These are phyloP conservation scores for Penicillium sp. DNA, from an alignment of 2,329 filamentous ascomycete genomes.

Conservation along the genomic window DNA sequence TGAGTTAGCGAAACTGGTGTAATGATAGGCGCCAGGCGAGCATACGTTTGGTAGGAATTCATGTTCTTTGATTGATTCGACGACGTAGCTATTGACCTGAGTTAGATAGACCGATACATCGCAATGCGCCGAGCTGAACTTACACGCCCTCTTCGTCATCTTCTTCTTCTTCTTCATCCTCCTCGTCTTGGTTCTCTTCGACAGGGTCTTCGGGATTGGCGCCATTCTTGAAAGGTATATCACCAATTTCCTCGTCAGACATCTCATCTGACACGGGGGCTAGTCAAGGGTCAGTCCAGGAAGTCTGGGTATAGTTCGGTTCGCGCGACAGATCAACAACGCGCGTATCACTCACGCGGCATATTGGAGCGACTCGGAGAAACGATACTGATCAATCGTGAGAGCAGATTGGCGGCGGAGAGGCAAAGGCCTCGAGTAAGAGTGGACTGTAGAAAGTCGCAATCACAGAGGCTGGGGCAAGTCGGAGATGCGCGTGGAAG, in stretches of 20 bases:
- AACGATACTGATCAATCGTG: constrained; percentile 23
- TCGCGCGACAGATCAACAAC: constrained; percentile 11
- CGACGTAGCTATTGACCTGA: constrained; percentile 34
- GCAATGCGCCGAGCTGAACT: constrained; percentile 16
- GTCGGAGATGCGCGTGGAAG: constrained; percentile 29
- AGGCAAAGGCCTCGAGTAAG: constrained; percentile 6
- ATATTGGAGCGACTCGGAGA: constrained; percentile 28
- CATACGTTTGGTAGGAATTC: constrained; percentile 37
- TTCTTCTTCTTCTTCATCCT: constrained; percentile 29
- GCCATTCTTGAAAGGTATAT: constrained; percentile 36
- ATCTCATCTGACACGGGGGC: constrained; percentile 30
- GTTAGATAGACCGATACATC: constrained; percentile 12
- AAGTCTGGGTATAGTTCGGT: constrained; percentile 1
- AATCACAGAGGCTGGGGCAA: constrained; percentile 3
- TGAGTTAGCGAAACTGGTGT: constrained; percentile 15
- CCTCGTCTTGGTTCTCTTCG: constrained; percentile 18
- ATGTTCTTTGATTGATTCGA: constrained; percentile 42
- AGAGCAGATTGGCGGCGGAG: constrained; percentile 32
- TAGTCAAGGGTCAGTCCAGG: constrained; percentile 21
- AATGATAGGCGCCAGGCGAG: background rate
- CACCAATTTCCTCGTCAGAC: constrained; percentile 40
- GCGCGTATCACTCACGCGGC: constrained; percentile 39
- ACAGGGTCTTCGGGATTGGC: constrained; percentile 17
- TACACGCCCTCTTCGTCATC: constrained; percentile 39
- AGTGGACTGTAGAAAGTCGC: background rate